Base-by-base conservation (phyloP, 306 rosid genomes). In the Sphenostylis stenocarpa region DNA sequence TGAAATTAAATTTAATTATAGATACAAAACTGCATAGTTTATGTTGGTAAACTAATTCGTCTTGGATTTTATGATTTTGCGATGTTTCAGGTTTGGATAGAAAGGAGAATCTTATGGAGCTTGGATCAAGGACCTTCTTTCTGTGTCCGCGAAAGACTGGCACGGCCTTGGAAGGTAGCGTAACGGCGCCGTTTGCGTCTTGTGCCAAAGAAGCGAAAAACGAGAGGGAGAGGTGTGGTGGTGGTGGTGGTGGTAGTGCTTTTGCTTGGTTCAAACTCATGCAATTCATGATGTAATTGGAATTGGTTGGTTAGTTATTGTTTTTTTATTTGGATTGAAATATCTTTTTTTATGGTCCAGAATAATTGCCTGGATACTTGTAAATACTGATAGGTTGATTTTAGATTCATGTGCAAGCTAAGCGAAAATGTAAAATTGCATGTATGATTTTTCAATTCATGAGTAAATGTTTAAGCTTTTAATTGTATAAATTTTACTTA, bases 101-200 rank as follows among this genome's bases (percentile, higher is more conserved):
- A 48, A 87, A 76, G 41, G 91, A 86, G 84, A 89, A 88, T 69
- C 73, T 91, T 47, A 23, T 80, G 55, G 80, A 78, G 7, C 78
- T 96, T 64, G 98, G 97, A 80, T 88, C 98, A 12, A 85, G 98
- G 45, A 96, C 89, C 87, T 92, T 89, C 80, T 91, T 91, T 62
- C 53, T 92, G 69, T 91, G 98, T 58, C 85, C 64, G 1, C 82
- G 47, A 7, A 87, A 84, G 24, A 13, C 14, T 2, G 3, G 31
- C 0, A 7, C 77, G 0, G 68, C 57, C 11, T 36, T 6, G 6
- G 90, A 41, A 66, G 88, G 77, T 20, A 72, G 69, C 53, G 69
- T 10, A 3, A 70, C 77, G 77, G n/a, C 85, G 64, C 11, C 89
- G 83, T 77, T 79, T 11, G 70, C 83, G 0, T 87, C 91, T 11